Conservation (phyloP, 192 early-diverging fungal genomes). For the Backusella australiensis region DNA sequence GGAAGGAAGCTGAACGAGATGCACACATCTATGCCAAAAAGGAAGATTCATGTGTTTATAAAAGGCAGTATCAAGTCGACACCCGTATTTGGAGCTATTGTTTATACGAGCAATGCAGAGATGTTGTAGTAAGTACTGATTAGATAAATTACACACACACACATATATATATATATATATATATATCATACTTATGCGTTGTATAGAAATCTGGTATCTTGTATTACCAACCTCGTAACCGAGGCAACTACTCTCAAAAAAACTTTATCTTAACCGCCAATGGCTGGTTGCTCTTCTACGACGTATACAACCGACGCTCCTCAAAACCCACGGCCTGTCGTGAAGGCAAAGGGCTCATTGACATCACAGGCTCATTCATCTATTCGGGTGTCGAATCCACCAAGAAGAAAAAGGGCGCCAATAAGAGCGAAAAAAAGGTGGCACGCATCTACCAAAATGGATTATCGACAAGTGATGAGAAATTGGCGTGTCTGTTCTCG, state of each 20-base stretch:
- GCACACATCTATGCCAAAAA: background rate
- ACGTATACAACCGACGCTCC: slow-evolving; percentile 9
- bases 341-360: slow-evolving; percentile 8
- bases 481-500: slow-evolving; percentile 23
- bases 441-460: slow-evolving; percentile 22
- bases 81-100: slow-evolving; percentile 31
- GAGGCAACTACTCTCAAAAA: slow-evolving; percentile 25
- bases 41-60: background rate
- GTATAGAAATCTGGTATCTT: slow-evolving; percentile 29
- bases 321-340: background rate
- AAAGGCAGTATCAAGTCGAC: slow-evolving; percentile 17
- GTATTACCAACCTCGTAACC: slow-evolving; percentile 21
- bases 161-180: background rate
- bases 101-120: slow-evolving; percentile 25
- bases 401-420: background rate
- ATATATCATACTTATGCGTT: background rate
- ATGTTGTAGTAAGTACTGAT: slow-evolving; percentile 22
- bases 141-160: too few relatives aligned
- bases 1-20: slow-evolving; percentile 27
- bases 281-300: slow-evolving; percentile 20
- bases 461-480: slow-evolving; percentile 18
- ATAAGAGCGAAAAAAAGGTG: background rate
- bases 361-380: slow-evolving; percentile 25
- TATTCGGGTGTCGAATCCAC: slow-evolving; percentile 19
- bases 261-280: slow-evolving; percentile 19